Percentiles rank a stretch among this genome's conserved stretches.
phyloP scores from a whole-genome alignment of 768 basidiomycete genomes.

The Podaxis sp. region DNA sequence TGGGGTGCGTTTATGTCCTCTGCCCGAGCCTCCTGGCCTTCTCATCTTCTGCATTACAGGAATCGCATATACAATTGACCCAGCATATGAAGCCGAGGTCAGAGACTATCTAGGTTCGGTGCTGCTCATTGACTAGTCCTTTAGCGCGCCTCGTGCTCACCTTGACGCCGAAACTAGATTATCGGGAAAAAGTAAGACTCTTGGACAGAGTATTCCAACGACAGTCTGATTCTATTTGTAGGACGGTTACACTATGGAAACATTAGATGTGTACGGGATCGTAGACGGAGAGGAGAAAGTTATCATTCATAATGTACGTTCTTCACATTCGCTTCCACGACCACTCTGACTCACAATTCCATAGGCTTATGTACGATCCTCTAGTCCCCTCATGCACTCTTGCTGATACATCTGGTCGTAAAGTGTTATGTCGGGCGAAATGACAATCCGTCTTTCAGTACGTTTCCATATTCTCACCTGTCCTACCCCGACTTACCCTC shows the following conservation, averaged over 20 bases:
- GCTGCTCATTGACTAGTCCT: neutral
- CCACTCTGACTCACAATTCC: slow-evolving; percentile 3
- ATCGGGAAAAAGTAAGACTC: slow-evolving; percentile 72
- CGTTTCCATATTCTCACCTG: slow-evolving; percentile 18
- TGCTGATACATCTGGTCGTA: neutral
- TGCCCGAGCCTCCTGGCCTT: neutral
- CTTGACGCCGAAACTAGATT: slow-evolving; percentile 45
- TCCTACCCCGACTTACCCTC: neutral
- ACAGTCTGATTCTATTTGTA: slow-evolving; percentile 23
- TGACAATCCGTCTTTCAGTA: slow-evolving; percentile 89
- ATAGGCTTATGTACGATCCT: slow-evolving; percentile 50
- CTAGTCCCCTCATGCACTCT: neutral
- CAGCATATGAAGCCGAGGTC: slow-evolving; percentile 69
- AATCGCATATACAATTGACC: slow-evolving; percentile 86
- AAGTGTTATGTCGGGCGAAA: slow-evolving; percentile 86
- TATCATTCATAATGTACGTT: slow-evolving; percentile 51
- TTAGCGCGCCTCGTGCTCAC: neutral
- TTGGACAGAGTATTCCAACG: neutral
- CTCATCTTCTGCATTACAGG: slow-evolving; percentile 38
- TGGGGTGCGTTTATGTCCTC: slow-evolving; percentile 59
- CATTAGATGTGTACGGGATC: slow-evolving; percentile 67
- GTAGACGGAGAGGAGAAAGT: slow-evolving; percentile 52
- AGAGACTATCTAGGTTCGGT: slow-evolving; percentile 76
- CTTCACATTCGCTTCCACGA: neutral
- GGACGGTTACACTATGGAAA: slow-evolving; percentile 91